Conservation (phyloP, 1,284 basidiomycete genomes). For the Apiotrichum brassicae region DNA sequence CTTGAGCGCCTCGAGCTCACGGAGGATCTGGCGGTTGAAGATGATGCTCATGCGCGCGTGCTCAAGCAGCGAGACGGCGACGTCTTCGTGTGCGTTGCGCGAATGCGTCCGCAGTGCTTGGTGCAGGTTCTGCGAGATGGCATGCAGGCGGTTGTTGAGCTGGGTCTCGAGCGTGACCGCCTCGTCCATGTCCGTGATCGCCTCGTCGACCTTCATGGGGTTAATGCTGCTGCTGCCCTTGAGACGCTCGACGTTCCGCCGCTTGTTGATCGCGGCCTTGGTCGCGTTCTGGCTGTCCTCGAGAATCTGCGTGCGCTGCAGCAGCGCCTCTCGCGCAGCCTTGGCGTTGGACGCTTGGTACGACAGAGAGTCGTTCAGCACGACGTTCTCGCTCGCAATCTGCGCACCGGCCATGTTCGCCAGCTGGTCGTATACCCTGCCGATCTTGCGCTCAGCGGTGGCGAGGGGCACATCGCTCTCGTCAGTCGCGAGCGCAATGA, state of each 20-base stretch:
- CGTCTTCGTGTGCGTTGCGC: slow-evolving; percentile 76
- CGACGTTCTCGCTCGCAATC: slow-evolving; percentile 78
- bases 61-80: slow-evolving; percentile 77
- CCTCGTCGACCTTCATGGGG: slow-evolving; percentile 81
- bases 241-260: slow-evolving; percentile 79
- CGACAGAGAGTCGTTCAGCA: slow-evolving; percentile 81
- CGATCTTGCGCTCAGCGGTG: slow-evolving; percentile 72
- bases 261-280: slow-evolving; percentile 83
- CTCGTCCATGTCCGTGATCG: slow-evolving; percentile 88
- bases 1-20: slow-evolving; percentile 77
- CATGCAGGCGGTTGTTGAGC: slow-evolving; percentile 70
- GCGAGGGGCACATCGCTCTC: slow-evolving; percentile 75
- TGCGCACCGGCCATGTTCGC: slow-evolving; percentile 78
- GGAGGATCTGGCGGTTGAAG: slow-evolving; percentile 78
- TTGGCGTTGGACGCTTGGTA: slow-evolving; percentile 93
- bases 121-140: slow-evolving; percentile 86
- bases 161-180: slow-evolving; percentile 69
- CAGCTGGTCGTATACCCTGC: slow-evolving; percentile 73
- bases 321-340: slow-evolving; percentile 75
- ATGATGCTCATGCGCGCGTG: slow-evolving; percentile 82
- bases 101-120: slow-evolving; percentile 74
- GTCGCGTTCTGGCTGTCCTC: slow-evolving; percentile 88
- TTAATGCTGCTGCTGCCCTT: slow-evolving; percentile 82
- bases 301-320: slow-evolving; percentile 75
- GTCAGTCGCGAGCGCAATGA: slow-evolving; percentile 77